phyloP scores from a whole-genome alignment of 805 yeast genomes.

The Myxozyma udenii region DNA sequence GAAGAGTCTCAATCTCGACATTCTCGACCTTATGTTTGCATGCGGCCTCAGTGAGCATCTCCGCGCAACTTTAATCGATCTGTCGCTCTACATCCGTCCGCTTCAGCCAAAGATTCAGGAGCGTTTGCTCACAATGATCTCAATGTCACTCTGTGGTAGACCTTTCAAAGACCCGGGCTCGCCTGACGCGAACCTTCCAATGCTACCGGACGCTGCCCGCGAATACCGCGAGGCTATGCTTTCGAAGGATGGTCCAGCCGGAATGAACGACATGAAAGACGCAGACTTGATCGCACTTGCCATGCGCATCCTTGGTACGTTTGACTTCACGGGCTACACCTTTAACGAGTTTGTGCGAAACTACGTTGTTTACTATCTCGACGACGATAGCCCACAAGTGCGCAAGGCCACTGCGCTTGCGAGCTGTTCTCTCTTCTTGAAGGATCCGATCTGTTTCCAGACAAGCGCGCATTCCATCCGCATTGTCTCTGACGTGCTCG shows the following conservation, averaged over 20 bases:
- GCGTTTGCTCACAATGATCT: conserved; percentile 64
- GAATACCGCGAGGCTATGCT: conserved; percentile 75
- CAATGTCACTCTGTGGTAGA: conserved; percentile 75
- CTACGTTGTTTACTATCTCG: conserved; percentile 79
- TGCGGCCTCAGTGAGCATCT: conserved; percentile 83
- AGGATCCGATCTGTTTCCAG: conserved; percentile 81
- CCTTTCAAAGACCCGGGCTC: conserved; percentile 82
- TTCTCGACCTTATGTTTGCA: conserved; percentile 71
- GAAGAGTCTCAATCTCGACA: conserved; percentile 77
- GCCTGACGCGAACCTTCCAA: conserved; percentile 54
- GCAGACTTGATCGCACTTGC: conserved; percentile 66
- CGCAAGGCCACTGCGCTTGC: conserved; percentile 82
- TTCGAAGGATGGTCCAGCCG: conserved; percentile 58
- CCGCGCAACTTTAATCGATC: conserved; percentile 66
- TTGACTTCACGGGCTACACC: conserved; percentile 71
- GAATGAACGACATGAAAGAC: conserved; percentile 44
- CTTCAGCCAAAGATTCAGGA: conserved; percentile 69
- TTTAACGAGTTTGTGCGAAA: conserved; percentile 83
- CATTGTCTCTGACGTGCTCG: conserved; percentile 81
- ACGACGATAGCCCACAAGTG: conserved; percentile 73
- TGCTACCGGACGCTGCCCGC: conserved; percentile 54
- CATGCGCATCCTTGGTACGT: conserved; percentile 67
- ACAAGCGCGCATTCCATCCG: conserved; percentile 74
- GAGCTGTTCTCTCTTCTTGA: conserved; percentile 68
- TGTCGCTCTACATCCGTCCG: conserved; percentile 75